Evolutionary conservation across 2,329 filamentous ascomycete species (phyloP).

Genomic region (Ascochyta viciae-villosae): DNA sequence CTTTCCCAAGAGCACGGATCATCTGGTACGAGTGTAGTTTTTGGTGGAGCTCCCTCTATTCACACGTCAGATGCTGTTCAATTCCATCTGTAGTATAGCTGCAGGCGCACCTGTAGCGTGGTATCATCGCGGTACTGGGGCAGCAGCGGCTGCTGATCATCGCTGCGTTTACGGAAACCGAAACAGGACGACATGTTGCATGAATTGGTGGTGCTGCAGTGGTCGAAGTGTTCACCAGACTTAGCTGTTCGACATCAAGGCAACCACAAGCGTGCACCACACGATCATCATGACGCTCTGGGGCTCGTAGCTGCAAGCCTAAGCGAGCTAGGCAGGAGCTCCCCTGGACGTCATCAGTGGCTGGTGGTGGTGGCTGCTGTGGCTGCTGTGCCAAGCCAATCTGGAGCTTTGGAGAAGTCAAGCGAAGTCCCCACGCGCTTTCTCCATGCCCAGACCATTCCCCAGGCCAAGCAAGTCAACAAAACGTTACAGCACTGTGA

Average conservation of each 20-base stretch:
- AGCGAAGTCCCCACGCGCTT: conserved; percentile 11
- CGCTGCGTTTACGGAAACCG: conserved; percentile 62
- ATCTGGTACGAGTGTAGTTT: conserved; percentile 96
- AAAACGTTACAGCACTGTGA: conserved; percentile 8
- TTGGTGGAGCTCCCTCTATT: conserved; percentile 77
- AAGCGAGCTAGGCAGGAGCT: conserved; percentile 6
- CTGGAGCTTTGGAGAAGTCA: conserved; percentile 5
- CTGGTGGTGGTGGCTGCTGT: neutral
- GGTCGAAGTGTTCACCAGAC: conserved; percentile 2
- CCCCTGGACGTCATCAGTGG: conserved; percentile 10
- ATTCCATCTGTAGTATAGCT: neutral
- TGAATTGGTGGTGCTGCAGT: neutral
- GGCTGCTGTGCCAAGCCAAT: conserved; percentile 7
- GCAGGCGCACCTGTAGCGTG: conserved; percentile 53
- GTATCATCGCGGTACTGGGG: conserved; percentile 85
- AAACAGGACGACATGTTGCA: conserved; percentile 69
- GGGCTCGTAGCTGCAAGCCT: conserved; percentile 1
- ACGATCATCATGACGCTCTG: conserved; percentile 13
- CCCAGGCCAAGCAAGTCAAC: conserved; percentile 21
- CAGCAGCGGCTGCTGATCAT: conserved; percentile 75
- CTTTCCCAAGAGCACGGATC: conserved; percentile 78
- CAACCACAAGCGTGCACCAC: conserved; percentile 3
- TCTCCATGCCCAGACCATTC: conserved; percentile 18
- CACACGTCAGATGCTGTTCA: conserved; percentile 3
- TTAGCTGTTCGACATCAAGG: conserved; percentile 7